phyloP scores from a whole-genome alignment of 306 rosid genomes.

The Fragaria iinumae region DNA sequence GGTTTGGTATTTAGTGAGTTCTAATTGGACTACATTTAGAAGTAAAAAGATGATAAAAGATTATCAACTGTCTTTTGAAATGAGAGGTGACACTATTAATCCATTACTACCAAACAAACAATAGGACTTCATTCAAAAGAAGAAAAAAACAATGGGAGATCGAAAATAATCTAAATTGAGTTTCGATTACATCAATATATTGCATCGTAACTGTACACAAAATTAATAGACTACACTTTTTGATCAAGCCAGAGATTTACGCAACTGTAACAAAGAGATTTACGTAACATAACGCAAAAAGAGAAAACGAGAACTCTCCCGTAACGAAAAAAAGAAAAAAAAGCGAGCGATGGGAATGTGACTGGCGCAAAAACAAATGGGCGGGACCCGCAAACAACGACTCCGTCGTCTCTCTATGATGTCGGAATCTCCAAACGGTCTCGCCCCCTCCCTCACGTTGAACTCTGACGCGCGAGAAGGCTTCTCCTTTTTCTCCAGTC shows the following conservation, averaged over 20 bases:
- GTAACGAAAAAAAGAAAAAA: not conserved
- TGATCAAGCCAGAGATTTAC: no score
- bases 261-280: not conserved
- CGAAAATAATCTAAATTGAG: no score
- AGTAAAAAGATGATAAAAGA: not conserved
- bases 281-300: not conserved
- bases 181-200: no score
- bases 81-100: not conserved
- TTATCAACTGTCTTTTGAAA: not conserved
- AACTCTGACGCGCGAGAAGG: not conserved
- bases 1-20: not conserved
- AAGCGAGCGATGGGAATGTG: conserved; percentile 2
- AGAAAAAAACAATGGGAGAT: no score
- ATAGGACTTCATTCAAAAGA: no score
- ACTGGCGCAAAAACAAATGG: conserved; percentile 20
- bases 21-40: not conserved
- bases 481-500: not conserved
- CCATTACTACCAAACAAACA: not conserved
- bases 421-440: not conserved
- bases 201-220: no score
- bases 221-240: no score
- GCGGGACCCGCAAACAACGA: not conserved
- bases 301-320: not conserved
- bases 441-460: not conserved
- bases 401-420: not conserved